Evolutionary conservation across 257 asterid genomes (phyloP).

Genomic region (Solanum piurae): DNA sequence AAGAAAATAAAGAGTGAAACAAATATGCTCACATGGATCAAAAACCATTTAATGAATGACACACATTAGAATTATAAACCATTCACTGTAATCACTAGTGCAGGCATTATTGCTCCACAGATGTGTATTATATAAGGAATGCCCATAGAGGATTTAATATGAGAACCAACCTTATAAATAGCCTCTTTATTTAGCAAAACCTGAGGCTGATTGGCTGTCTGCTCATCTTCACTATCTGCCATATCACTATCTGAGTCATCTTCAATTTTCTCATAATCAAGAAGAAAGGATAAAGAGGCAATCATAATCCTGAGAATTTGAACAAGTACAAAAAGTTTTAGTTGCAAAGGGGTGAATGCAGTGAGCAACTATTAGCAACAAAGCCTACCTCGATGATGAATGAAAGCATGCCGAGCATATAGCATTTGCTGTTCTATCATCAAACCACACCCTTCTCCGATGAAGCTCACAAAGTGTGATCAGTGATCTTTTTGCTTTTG

Average conservation of each 20-base stretch:
- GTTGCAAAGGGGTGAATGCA: background rate
- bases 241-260: conserved; percentile 59
- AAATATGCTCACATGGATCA: background rate
- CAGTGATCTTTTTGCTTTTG: conserved; percentile 72
- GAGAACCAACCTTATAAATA: conserved; percentile 66
- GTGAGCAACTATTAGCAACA: background rate
- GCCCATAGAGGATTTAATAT: background rate
- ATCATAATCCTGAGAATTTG: conserved; percentile 72
- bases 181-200: conserved; percentile 64
- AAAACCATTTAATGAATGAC: background rate
- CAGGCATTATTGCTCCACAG: background rate
- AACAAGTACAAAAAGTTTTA: background rate
- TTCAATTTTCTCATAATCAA: conserved; percentile 83
- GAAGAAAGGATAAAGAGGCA: conserved; percentile 83
- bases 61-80: background rate
- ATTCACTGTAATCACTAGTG: background rate
- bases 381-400: conserved; percentile 48
- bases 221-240: conserved; percentile 69
- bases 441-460: conserved; percentile 82
- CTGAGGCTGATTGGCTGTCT: conserved; percentile 38
- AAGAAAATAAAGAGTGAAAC: background rate
- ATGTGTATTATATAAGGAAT: background rate
- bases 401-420: conserved; percentile 86
- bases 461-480: conserved; percentile 69
- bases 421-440: conserved; percentile 90